A percentile compares a stretch with the other conserved stretches of the same genome.
Conservation (phyloP, 805 yeast species). For the Blastobotrys chiropterorum region DNA sequence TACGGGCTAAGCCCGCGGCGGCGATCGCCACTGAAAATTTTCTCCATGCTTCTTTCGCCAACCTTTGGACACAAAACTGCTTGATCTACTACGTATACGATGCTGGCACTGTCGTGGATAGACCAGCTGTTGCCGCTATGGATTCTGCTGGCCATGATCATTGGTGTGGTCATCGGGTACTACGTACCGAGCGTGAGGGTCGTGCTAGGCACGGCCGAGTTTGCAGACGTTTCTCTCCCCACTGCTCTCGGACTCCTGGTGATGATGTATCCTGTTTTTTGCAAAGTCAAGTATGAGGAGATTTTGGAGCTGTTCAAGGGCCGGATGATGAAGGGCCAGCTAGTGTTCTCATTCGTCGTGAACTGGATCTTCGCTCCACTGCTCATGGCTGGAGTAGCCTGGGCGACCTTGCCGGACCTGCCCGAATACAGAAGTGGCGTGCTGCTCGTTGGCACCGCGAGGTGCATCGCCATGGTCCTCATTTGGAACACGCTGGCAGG, state of each 20-base stretch:
- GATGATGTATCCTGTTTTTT: conserved; percentile 54
- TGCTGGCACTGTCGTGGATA: conserved; percentile 4
- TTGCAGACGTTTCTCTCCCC: conserved; percentile 12
- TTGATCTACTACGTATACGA: conserved; percentile 20
- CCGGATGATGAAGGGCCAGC: conserved; percentile 25
- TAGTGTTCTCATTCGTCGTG: conserved; percentile 38
- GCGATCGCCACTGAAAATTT: too few species aligned
- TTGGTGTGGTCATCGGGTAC: conserved; percentile 25
- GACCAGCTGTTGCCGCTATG: conserved; percentile 24
- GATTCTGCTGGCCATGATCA: conserved; percentile 24
- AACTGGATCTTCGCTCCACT: conserved; percentile 56
- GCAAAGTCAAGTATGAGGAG: conserved; percentile 49
- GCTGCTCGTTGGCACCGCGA: conserved; percentile 53
- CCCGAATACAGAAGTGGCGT: conserved; percentile 47
- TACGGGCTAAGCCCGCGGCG: too few species aligned
- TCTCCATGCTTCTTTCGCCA: too few species aligned
- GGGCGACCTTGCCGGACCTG: conserved; percentile 44
- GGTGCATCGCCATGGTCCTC: conserved; percentile 60
- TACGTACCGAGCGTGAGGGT: conserved; percentile 11
- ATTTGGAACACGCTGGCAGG: conserved; percentile 51
- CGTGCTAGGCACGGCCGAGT: not conserved
- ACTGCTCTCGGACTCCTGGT: conserved; percentile 42
- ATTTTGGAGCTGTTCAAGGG: conserved; percentile 27
- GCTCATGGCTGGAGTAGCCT: conserved; percentile 47
- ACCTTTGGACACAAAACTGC: conserved; percentile 16